phyloP scores from a whole-genome alignment of 805 yeast genomes.

The Saturnispora diversa region DNA sequence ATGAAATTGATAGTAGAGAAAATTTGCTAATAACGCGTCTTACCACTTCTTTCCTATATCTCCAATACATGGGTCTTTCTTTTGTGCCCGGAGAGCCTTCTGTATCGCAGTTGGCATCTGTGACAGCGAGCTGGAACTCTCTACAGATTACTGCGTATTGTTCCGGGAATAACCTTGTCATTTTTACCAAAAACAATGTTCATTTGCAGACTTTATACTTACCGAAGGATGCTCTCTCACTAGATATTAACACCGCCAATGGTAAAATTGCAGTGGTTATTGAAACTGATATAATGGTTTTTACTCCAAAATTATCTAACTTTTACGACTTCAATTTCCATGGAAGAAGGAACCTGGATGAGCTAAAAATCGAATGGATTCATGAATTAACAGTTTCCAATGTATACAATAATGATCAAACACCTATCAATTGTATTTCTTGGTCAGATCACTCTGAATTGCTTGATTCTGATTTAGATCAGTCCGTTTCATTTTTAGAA shows the following conservation, averaged over 20 bases:
- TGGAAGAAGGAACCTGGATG: slow-evolving; percentile 27
- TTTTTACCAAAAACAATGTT: slow-evolving; percentile 42
- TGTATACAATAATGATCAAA: slow-evolving; percentile 15
- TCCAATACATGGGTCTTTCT: slow-evolving; percentile 47
- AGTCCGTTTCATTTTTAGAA: slow-evolving; percentile 23
- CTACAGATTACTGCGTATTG: slow-evolving; percentile 64
- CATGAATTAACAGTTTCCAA: slow-evolving; percentile 22
- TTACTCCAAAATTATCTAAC: slow-evolving; percentile 49
- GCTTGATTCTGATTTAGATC: slow-evolving; percentile 21
- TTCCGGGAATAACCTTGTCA: slow-evolving; percentile 80
- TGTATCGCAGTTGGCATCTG: slow-evolving; percentile 42
- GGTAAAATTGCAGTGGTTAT: slow-evolving; percentile 58
- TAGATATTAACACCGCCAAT: slow-evolving; percentile 51
- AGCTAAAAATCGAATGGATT: slow-evolving; percentile 28
- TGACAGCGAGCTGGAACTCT: slow-evolving; percentile 58
- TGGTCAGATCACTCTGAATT: slow-evolving; percentile 32
- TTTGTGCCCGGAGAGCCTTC: slow-evolving; percentile 86
- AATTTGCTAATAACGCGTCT: too few relatives aligned
- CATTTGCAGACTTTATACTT: slow-evolving; percentile 73
- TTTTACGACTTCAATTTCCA: slow-evolving; percentile 29
- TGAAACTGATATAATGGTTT: slow-evolving; percentile 37
- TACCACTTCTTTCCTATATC: neutral
- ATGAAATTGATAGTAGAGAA: too few relatives aligned
- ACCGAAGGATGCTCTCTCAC: slow-evolving; percentile 54
- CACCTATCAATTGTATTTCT: slow-evolving; percentile 25